These are phyloP conservation scores for Metarhizium sp. DNA, from an alignment of 2,329 filamentous ascomycete genomes.

Conservation along the genomic window DNA sequence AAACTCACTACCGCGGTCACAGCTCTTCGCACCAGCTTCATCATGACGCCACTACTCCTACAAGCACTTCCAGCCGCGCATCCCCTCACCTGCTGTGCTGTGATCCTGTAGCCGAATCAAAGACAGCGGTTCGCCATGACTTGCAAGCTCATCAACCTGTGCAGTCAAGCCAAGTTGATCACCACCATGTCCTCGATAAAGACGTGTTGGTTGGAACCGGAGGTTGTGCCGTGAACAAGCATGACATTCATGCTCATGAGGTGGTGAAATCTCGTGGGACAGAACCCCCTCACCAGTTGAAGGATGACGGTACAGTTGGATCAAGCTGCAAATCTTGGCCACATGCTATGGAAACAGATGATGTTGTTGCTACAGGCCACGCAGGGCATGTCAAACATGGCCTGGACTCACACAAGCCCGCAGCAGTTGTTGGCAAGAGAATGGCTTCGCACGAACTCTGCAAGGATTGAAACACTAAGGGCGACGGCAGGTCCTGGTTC, in stretches of 20 bases:
- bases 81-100: slow-evolving; percentile 6
- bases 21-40: slow-evolving; percentile 5
- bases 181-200: slow-evolving; percentile 4
- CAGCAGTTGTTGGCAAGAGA: background rate
- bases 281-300: slow-evolving; percentile 2
- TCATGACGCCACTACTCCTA: slow-evolving; percentile 3
- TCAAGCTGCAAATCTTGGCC: background rate
- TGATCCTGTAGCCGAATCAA: slow-evolving; percentile 3
- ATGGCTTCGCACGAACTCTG: background rate
- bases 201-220: slow-evolving; percentile 3
- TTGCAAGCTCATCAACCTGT: slow-evolving; percentile 2
- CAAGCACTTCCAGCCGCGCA: background rate
- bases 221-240: background rate
- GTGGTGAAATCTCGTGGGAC: background rate
- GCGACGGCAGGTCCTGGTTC: background rate
- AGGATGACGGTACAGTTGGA: slow-evolving; percentile 1
- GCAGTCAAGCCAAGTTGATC: background rate
- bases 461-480: background rate
- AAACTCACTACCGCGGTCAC: background rate
- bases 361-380: background rate
- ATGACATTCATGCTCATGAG: slow-evolving; percentile 6
- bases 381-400: background rate
- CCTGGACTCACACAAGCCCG: background rate
- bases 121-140: background rate
- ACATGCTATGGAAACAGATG: slow-evolving; percentile 4